Evolutionary conservation across 768 basidiomycete genomes (phyloP), one percentile per base, ranked within the genome.

Genomic region (Boletus rubropictus): DNA sequence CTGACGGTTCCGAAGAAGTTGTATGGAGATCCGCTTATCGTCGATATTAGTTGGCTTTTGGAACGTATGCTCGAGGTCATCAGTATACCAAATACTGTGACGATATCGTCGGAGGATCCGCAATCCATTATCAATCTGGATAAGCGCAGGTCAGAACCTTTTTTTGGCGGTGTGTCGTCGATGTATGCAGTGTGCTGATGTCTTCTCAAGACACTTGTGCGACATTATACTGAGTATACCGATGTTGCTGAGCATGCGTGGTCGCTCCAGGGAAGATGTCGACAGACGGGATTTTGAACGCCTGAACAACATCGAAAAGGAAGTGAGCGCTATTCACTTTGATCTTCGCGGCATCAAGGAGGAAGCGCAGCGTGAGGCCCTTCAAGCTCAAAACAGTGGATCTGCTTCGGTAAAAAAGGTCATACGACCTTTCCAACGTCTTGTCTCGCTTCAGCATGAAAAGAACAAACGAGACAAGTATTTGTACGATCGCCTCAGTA

Each of bases 51-150:
- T 9, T 92, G 89, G 88, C 66, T 90, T 32, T 61, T 92, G 48
- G 89, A 92, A 62, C 78, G 87, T 36, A 78, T 91, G 66, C 67
- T 91, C 29, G 89, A 91, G 61, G 72, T 91, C 39, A 78, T 90
- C 49, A 80, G 82, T 22, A 75, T 81, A 42, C 82, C 87, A 4
- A 87, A 92, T 60, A 72, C 81, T 14, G 66, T 88, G 7, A 77
- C 80, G 39, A 73, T 79, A 14, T 59, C 72, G 1, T 61, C 69
- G n/a, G 74, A 75, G 29, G 79, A 80, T 51, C 73, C 72, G 29
- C 74, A 76, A 35, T 74, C 69, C 31, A 75, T 91, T 31, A 76
- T 92, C 37, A 91, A 89, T 58, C 80, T 89, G 54, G 84, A 89
- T 52, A 92, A 92, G 58, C 77, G 89, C 52, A 79, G 89, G 88